Evolutionary conservation across 108 stramenopile genomes (phyloP).

Genomic region (Mediolabrus comicus): DNA sequence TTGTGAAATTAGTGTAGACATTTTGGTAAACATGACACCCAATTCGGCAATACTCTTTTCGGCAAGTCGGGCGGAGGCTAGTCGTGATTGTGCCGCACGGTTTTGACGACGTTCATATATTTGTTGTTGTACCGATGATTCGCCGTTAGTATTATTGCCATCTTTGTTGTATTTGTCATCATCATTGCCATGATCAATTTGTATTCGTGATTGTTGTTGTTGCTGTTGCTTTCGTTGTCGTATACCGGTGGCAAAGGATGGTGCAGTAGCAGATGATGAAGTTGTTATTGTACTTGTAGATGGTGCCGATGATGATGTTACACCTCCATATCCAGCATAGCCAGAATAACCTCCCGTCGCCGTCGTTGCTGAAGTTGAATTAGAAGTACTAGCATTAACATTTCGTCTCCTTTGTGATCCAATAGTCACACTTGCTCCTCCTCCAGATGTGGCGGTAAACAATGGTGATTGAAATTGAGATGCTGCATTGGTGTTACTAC

Average conservation of each 20-base stretch:
- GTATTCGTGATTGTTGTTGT: slow-evolving; percentile 7
- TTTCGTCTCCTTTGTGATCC: background rate
- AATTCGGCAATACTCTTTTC: slow-evolving; percentile 72
- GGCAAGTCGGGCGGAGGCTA: slow-evolving; percentile 72
- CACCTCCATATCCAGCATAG: slow-evolving; percentile 20
- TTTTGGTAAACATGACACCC: slow-evolving; percentile 76
- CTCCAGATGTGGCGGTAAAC: slow-evolving; percentile 39
- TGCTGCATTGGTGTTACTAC: background rate
- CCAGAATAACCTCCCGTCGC: slow-evolving; percentile 6
- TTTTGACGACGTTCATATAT: slow-evolving; percentile 66
- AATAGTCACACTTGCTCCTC: background rate
- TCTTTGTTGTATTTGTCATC: slow-evolving; percentile 46
- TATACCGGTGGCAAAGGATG: slow-evolving; percentile 49
- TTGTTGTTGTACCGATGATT: slow-evolving; percentile 50
- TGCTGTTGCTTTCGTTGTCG: slow-evolving; percentile 57
- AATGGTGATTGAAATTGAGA: slow-evolving; percentile 45
- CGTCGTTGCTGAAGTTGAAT: background rate
- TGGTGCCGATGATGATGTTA: background rate
- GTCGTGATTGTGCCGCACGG: slow-evolving; percentile 67
- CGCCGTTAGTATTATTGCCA: slow-evolving; percentile 14
- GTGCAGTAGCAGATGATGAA: slow-evolving; percentile 18
- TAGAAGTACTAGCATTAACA: background rate
- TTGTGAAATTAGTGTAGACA: slow-evolving; percentile 63
- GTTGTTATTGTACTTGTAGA: background rate
- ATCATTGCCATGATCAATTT: slow-evolving; percentile 30